Evolutionary conservation across 2,329 filamentous ascomycete genomes (phyloP).

Genomic region (Neofusicoccum umdonicola): DNA sequence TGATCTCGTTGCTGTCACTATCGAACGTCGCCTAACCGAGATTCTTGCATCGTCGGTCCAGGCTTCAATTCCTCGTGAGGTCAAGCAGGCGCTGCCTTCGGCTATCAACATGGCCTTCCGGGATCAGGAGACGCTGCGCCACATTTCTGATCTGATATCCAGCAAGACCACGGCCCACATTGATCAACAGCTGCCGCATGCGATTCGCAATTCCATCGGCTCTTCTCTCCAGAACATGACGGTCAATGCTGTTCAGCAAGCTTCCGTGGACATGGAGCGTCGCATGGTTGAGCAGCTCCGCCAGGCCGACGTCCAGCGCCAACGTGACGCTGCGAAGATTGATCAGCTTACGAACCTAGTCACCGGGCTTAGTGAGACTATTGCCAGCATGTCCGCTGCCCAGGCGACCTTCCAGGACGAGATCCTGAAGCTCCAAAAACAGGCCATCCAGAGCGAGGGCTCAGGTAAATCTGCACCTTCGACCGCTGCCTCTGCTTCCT

Average conservation of each 20-base stretch:
- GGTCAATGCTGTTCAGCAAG: slow-evolving; percentile 64
- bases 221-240: slow-evolving; percentile 66
- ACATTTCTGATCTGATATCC: slow-evolving; percentile 69
- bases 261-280: slow-evolving; percentile 67
- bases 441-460: slow-evolving; percentile 32
- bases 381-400: slow-evolving; percentile 66
- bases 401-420: slow-evolving; percentile 67
- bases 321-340: slow-evolving; percentile 63
- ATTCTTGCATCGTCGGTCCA: slow-evolving; percentile 66
- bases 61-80: slow-evolving; percentile 67
- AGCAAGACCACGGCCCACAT: slow-evolving; percentile 65
- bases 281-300: slow-evolving; percentile 52
- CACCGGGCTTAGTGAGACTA: slow-evolving; percentile 63
- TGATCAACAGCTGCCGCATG: slow-evolving; percentile 64
- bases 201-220: slow-evolving; percentile 60
- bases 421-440: slow-evolving; percentile 43
- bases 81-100: slow-evolving; percentile 67
- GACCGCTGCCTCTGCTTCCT: slow-evolving; percentile 10
- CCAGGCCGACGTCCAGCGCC: slow-evolving; percentile 51
- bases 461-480: slow-evolving; percentile 48
- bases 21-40: slow-evolving; percentile 69
- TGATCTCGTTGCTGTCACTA: slow-evolving; percentile 62
- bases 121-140: slow-evolving; percentile 69
- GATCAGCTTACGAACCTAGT: slow-evolving; percentile 69
- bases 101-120: slow-evolving; percentile 67